Evolutionary conservation across 73 alveolate species (phyloP).

Genomic region (Paramecium caudatum): DNA sequence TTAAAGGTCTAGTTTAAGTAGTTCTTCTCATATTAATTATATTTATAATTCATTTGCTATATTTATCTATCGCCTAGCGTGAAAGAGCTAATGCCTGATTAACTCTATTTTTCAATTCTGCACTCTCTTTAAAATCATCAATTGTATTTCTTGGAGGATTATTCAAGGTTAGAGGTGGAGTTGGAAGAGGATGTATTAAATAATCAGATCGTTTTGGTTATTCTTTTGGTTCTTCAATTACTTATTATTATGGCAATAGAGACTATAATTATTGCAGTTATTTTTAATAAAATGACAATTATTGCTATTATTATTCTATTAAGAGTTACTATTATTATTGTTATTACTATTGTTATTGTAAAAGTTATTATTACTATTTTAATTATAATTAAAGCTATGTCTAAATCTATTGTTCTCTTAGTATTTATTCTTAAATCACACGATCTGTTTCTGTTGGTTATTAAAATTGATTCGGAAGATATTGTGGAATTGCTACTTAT

Average conservation of each 20-base stretch:
- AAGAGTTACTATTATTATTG: not conserved
- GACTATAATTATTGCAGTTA: not conserved
- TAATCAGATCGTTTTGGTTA: not conserved
- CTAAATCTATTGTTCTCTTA: not conserved
- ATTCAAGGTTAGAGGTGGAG: not conserved
- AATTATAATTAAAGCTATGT: not conserved
- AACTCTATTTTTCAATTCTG: not conserved
- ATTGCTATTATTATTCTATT: not conserved
- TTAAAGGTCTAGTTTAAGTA: not conserved
- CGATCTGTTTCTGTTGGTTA: not conserved
- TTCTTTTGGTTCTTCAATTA: too few species aligned
- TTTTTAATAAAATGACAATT: not conserved
- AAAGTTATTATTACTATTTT: not conserved
- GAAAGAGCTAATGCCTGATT: conserved; percentile 9
- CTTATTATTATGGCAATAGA: not conserved
- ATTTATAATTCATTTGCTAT: conserved; percentile 16
- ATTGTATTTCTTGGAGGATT: not conserved
- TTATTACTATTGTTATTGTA: not conserved
- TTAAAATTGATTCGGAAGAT: not conserved
- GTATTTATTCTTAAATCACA: not conserved
- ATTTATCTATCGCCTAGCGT: not conserved
- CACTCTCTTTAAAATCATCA: not conserved
- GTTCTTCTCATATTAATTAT: not conserved
- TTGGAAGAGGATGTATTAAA: conserved; percentile 4
- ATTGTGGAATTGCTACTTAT: conserved; percentile 12